Conservation (phyloP, 257 asterid species). For the Solanum neorickii region DNA sequence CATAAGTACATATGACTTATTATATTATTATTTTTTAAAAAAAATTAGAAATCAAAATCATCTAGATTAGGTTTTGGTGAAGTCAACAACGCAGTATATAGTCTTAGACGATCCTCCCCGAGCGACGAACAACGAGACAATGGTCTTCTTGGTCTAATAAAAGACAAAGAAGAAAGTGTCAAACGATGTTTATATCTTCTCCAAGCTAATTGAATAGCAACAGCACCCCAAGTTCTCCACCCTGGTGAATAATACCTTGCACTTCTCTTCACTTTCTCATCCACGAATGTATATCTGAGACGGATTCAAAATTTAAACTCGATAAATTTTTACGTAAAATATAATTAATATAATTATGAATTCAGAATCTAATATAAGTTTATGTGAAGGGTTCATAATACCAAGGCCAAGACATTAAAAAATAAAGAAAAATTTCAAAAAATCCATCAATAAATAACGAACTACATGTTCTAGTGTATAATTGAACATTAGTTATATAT, state of each 20-base stretch:
- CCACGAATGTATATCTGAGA: conserved; percentile 14
- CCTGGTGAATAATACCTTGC: conserved; percentile 28
- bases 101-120: conserved; percentile 75
- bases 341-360: background rate
- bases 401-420: background rate
- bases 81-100: conserved; percentile 70
- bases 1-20: background rate
- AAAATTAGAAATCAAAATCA: conserved; percentile 49
- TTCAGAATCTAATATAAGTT: background rate
- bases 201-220: conserved; percentile 30
- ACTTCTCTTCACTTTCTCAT: conserved; percentile 12
- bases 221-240: conserved; percentile 37
- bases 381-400: background rate
- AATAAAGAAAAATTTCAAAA: too few species aligned
- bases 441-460: too few species aligned
- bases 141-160: conserved; percentile 82
- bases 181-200: conserved; percentile 36
- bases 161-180: conserved; percentile 67
- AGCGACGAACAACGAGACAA: conserved; percentile 69
- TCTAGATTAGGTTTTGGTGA: conserved; percentile 91
- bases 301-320: background rate
- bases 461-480: background rate
- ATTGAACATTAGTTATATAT: background rate
- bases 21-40: background rate
- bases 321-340: background rate